Conservation (phyloP, 1,284 basidiomycete species). For the Pascua guehoae region DNA sequence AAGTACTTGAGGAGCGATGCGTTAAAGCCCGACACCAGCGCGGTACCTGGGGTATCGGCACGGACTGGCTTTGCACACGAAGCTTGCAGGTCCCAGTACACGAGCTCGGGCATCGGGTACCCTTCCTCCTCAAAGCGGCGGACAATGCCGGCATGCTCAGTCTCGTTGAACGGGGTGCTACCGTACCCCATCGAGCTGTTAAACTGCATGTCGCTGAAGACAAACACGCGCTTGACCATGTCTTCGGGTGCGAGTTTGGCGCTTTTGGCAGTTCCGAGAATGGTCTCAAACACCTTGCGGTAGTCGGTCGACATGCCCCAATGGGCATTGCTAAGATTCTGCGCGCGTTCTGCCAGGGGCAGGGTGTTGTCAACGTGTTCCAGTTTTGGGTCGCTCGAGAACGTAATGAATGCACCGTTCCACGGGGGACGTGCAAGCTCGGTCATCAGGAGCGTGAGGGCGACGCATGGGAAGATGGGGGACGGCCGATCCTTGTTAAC, state of each 20-base stretch:
- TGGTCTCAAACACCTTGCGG: conserved; percentile 26
- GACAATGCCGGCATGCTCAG: conserved; percentile 60
- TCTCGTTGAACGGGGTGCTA: conserved; percentile 55
- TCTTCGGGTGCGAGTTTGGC: conserved; percentile 60
- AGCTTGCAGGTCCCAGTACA: conserved; percentile 37
- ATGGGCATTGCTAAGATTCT: conserved; percentile 44
- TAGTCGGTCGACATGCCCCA: conserved; percentile 64
- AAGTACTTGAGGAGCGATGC: conserved; percentile 67
- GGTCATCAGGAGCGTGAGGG: conserved; percentile 64
- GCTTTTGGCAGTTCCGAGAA: conserved; percentile 59
- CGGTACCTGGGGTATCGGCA: conserved; percentile 58
- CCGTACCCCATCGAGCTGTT: too few relatives aligned
- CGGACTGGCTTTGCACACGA: conserved; percentile 53
- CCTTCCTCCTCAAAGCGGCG: conserved; percentile 58
- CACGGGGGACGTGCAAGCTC: conserved; percentile 63
- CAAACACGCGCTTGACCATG: conserved; percentile 68
- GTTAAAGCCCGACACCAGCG: conserved; percentile 65
- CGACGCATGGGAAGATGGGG: conserved; percentile 61
- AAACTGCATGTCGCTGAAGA: conserved; percentile 76
- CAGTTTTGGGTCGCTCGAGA: conserved; percentile 56
- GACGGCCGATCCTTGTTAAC: too few relatives aligned
- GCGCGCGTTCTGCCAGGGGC: conserved; percentile 47
- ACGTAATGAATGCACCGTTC: conserved; percentile 63
- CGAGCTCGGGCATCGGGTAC: conserved; percentile 64
- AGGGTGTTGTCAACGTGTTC: conserved; percentile 53